Conservation (phyloP, 371 early-diverging fungal species). For the Rhizopus stolonifer region DNA sequence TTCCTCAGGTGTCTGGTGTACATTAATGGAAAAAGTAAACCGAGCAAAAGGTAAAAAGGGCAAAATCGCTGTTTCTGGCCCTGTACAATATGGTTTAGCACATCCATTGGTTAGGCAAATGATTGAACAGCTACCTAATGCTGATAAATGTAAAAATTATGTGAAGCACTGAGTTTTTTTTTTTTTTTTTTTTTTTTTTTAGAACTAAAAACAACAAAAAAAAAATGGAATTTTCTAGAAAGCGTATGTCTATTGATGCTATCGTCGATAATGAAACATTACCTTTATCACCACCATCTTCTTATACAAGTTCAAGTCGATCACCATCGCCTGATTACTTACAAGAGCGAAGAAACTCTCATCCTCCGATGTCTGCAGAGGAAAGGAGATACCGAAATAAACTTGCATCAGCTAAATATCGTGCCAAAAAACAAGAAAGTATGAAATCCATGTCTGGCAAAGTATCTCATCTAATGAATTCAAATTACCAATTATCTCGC, state of each 20-base stretch:
- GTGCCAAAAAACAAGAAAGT: conserved; percentile 28
- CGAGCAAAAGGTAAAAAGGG: conserved; percentile 71
- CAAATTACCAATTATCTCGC: conserved; percentile 12
- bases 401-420: conserved; percentile 30
- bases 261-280: conserved; percentile 25
- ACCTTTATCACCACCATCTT: conserved; percentile 33
- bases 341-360: conserved; percentile 12
- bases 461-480: conserved; percentile 19
- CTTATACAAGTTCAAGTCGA: conserved; percentile 11
- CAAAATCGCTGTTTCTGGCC: conserved; percentile 83
- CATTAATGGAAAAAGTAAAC: conserved; percentile 75
- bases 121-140: conserved; percentile 18
- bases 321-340: conserved; percentile 17
- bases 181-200: no score
- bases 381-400: conserved; percentile 26
- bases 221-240: conserved; percentile 26
- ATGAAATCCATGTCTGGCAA: conserved; percentile 28
- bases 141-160: conserved; percentile 16
- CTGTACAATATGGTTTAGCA: conserved; percentile 91
- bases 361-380: conserved; percentile 22
- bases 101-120: conserved; percentile 33
- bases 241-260: conserved; percentile 33
- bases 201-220: no score
- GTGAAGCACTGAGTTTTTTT: no score
- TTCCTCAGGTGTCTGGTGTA: conserved; percentile 88